phyloP scores from a whole-genome alignment of 148 eudicot species.

The Amaranthus palmeri region DNA sequence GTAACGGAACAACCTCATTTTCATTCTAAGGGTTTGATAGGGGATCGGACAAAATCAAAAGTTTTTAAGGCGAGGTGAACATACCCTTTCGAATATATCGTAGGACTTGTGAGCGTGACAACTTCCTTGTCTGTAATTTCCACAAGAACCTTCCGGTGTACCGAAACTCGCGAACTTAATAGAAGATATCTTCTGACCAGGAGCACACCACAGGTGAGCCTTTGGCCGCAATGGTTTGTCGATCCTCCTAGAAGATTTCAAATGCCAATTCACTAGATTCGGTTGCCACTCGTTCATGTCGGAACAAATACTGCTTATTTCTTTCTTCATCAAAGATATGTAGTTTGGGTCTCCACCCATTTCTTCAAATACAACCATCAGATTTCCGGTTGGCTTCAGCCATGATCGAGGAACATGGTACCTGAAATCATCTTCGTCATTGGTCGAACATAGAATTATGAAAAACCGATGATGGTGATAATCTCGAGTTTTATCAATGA shows the following conservation, averaged over 20 bases:
- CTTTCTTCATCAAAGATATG: constrained; percentile 67
- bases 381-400: constrained; percentile 66
- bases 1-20: too few relatives aligned
- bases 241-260: constrained; percentile 53
- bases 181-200: constrained; percentile 62
- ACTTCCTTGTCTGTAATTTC: constrained; percentile 58
- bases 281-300: constrained; percentile 76
- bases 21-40: too few relatives aligned
- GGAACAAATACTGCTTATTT: constrained; percentile 54
- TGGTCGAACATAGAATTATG: constrained; percentile 1
- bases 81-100: constrained; percentile 69
- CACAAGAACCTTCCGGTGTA: constrained; percentile 69
- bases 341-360: constrained; percentile 70
- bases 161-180: constrained; percentile 86
- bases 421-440: constrained; percentile 39
- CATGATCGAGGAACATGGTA: constrained; percentile 87
- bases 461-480: too few relatives aligned
- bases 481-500: too few relatives aligned
- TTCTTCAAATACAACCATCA: constrained; percentile 80
- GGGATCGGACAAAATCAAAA: neutral
- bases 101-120: constrained; percentile 72
- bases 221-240: constrained; percentile 58
- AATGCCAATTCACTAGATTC: constrained; percentile 44
- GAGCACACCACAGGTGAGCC: constrained; percentile 62
- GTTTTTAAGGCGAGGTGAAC: neutral